phyloP scores from a whole-genome alignment of 768 basidiomycete species.

The Kwoniella sp. region DNA sequence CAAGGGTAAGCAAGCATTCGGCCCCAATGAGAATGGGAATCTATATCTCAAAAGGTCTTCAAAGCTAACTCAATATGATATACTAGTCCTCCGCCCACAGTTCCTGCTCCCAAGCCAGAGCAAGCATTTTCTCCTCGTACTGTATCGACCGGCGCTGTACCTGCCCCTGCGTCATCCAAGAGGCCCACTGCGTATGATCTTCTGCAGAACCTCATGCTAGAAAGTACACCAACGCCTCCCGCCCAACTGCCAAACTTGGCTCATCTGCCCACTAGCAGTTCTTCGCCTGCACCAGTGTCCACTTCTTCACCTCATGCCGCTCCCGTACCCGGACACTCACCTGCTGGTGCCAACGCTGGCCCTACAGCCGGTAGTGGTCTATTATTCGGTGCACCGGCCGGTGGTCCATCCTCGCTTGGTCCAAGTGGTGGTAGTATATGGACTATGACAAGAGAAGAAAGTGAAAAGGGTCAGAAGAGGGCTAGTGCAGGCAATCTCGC shows the following conservation, averaged over 20 bases:
- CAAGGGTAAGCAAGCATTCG: slow-evolving; percentile 6
- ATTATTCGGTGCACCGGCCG: slow-evolving; percentile 27
- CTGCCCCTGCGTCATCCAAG: neutral
- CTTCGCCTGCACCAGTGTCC: slow-evolving; percentile 7
- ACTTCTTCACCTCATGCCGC: slow-evolving; percentile 12
- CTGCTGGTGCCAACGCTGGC: neutral
- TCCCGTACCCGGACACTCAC: neutral
- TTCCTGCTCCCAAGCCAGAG: neutral
- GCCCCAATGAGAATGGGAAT: neutral
- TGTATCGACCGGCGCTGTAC: neutral
- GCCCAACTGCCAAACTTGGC: neutral
- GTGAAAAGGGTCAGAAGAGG: slow-evolving; percentile 34
- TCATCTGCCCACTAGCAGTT: slow-evolving; percentile 3
- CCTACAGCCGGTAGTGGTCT: slow-evolving; percentile 9
- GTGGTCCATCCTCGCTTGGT: neutral
- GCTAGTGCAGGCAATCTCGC: slow-evolving; percentile 18
- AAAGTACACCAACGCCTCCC: slow-evolving; percentile 14
- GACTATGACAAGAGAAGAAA: slow-evolving; percentile 44
- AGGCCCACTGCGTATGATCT: slow-evolving; percentile 39
- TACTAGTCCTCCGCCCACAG: neutral
- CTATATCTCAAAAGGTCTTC: neutral
- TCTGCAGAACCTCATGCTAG: slow-evolving; percentile 39
- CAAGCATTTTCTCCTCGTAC: neutral
- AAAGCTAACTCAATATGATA: neutral
- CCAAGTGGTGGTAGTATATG: slow-evolving; percentile 38